Evolutionary conservation across 306 rosid genomes (phyloP).

Genomic region (Rosa multiflora): DNA sequence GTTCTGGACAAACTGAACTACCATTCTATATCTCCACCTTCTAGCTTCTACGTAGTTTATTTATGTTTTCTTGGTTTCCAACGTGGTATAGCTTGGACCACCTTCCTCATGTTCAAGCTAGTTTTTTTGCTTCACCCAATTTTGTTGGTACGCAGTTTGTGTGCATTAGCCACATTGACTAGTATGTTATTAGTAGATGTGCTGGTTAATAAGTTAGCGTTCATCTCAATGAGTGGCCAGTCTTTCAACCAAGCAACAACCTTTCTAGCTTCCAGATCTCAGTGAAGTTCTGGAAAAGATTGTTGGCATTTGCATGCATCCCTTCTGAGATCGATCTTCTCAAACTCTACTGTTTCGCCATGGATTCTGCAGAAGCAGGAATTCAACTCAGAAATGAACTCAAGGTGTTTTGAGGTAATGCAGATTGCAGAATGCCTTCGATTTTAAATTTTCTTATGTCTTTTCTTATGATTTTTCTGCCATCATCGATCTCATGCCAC

Average conservation of each 20-base stretch:
- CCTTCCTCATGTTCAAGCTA: slow-evolving; percentile 10
- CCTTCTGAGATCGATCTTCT: neutral
- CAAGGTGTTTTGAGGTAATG: slow-evolving; percentile 19
- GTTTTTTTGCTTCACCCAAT: slow-evolving; percentile 10
- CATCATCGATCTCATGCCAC: neutral
- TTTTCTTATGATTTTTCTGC: neutral
- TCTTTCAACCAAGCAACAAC: neutral
- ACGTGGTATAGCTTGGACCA: neutral
- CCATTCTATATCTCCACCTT: slow-evolving; percentile 13
- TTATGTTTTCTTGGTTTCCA: neutral
- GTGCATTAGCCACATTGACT: neutral
- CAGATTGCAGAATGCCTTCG: neutral
- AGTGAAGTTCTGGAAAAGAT: neutral
- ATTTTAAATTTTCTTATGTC: neutral
- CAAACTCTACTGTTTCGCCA: neutral
- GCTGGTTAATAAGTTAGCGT: neutral
- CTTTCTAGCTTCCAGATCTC: slow-evolving; percentile 1
- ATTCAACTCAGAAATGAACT: neutral
- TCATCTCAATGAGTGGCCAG: neutral
- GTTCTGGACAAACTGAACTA: neutral
- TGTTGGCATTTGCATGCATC: neutral
- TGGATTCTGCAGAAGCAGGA: neutral
- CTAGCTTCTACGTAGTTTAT: neutral
- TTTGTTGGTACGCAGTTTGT: slow-evolving; percentile 1
- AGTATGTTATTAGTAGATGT: neutral